Evolutionary conservation across 2,329 filamentous ascomycete genomes (phyloP).

Genomic region (Torrubiellomyces zombiae): DNA sequence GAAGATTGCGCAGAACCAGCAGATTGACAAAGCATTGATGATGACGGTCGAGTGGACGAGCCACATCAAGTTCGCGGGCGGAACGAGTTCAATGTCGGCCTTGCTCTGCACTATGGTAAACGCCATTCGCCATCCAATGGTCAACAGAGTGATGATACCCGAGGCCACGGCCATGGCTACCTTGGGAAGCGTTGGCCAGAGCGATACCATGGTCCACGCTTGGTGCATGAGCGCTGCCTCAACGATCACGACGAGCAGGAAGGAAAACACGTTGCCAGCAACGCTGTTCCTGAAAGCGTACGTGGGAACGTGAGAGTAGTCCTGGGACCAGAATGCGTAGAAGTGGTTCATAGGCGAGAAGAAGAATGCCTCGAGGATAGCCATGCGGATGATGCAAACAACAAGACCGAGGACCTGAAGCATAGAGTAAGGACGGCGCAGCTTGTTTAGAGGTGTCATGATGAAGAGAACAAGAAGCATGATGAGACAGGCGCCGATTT

Average conservation of each 20-base stretch:
- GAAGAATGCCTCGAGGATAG: constrained; percentile 41
- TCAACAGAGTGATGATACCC: constrained; percentile 15
- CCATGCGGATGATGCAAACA: constrained; percentile 41
- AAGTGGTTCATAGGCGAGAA: constrained; percentile 42
- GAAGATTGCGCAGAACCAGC: constrained; percentile 40
- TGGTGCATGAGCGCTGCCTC: constrained; percentile 32
- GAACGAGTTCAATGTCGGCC: constrained; percentile 9
- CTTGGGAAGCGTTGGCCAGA: constrained; percentile 25
- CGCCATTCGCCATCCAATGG: constrained; percentile 16
- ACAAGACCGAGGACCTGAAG: constrained; percentile 47
- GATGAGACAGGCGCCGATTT: constrained; percentile 51
- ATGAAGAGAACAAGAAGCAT: constrained; percentile 49
- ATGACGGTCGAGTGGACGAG: constrained; percentile 21
- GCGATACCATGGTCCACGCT: constrained; percentile 32
- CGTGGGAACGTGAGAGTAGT: constrained; percentile 31
- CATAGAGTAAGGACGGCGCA: constrained; percentile 44
- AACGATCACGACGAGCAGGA: constrained; percentile 27
- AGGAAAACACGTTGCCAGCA: constrained; percentile 22
- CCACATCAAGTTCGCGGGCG: constrained; percentile 16
- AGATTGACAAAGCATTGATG: constrained; percentile 23
- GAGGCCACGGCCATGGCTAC: constrained; percentile 15
- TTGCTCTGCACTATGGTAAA: constrained; percentile 20
- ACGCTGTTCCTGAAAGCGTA: constrained; percentile 20
- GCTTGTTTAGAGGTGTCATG: constrained; percentile 50
- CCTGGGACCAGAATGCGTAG: constrained; percentile 40